A percentile compares a stretch with the other conserved stretches of the same genome.
Conservation (phyloP, 306 rosid genomes). For the Hippophae tibetana region DNA sequence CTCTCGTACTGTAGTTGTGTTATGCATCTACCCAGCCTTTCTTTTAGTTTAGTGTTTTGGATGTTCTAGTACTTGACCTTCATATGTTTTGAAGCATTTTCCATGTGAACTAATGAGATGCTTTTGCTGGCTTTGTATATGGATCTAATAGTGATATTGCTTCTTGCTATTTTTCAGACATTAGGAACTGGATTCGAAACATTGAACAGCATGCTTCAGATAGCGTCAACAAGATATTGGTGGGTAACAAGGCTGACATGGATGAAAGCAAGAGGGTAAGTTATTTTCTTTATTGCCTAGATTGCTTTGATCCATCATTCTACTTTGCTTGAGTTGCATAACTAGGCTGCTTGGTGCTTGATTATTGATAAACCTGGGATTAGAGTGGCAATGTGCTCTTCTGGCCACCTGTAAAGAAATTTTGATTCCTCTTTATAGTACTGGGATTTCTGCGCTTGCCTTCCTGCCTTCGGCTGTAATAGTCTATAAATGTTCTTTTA, state of each 20-base stretch:
- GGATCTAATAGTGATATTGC: background rate
- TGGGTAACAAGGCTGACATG: conserved; percentile 98
- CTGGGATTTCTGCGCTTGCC: too few species aligned
- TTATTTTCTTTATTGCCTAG: background rate
- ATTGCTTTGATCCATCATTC: too few species aligned
- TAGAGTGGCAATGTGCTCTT: too few species aligned
- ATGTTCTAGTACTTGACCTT: background rate
- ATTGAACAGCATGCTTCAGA: conserved; percentile 97
- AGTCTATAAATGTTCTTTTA: background rate
- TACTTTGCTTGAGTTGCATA: too few species aligned
- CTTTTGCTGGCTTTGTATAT: conserved; percentile 14
- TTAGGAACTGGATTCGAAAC: conserved; percentile 90
- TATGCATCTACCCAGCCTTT: background rate
- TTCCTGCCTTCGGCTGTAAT: conserved; percentile 1
- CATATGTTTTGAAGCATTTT: background rate
- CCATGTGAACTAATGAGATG: too few species aligned
- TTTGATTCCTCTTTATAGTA: too few species aligned
- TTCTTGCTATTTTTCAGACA: conserved; percentile 30
- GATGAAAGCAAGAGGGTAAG: conserved; percentile 90
- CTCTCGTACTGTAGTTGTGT: conserved; percentile 7
- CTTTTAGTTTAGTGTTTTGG: too few species aligned
- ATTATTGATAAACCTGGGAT: too few species aligned
- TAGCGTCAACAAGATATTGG: conserved; percentile 82
- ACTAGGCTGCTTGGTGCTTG: too few species aligned
- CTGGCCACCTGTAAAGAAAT: too few species aligned